Evolutionary conservation across 306 rosid species (phyloP), one percentile per base, ranked within the genome.

Genomic region (Carpinus fangiana): DNA sequence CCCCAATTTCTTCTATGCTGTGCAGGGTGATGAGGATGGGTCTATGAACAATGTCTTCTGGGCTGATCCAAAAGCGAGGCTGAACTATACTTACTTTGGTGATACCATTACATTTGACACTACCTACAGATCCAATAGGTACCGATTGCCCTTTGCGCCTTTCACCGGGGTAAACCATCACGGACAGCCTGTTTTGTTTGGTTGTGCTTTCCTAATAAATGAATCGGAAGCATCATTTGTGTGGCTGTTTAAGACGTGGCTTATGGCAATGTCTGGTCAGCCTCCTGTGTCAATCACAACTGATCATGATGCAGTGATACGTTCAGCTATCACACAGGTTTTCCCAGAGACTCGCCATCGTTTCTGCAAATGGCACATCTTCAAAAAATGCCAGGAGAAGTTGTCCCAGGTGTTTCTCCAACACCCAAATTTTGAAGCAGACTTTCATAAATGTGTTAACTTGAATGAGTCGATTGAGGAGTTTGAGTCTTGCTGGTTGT

Each of bases 291-390:
- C 98, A 51, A 92, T 95, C 61, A 95, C 98, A 36, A 95, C 98
- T 12, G 98, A 95, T 78, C 91, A 91, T 77, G 98, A 95, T 86
- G 82, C 93, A 43, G 87, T 95, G 41, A 93, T 95, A 77, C 92
- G 86, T 76, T 88, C 93, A 12, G 92, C 98, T 68, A 82, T 95
- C 57, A 74, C 82, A 67, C 90, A 92, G 81, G 98, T 95, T 60
- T 90, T 95, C 75, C 98, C 98, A 0, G 87, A 86, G 84, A 87
- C 93, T 60, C 98, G 98, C 43, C 98, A 91, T 76, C 98, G 98
- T 21, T 92, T 89, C 91, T 95, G 98, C 88, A 95, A 95, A 83
- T 95, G 98, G 98, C 98, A 95, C 84, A 91, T 95, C 84, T 95
- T 92, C 82, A 95, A 92, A 81, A 93, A 96, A 81, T 90, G 98